Evolutionary conservation across 164 flowering plant species (phyloP), one percentile per base, ranked within the genome.

Genomic region (Malania oleifera): DNA sequence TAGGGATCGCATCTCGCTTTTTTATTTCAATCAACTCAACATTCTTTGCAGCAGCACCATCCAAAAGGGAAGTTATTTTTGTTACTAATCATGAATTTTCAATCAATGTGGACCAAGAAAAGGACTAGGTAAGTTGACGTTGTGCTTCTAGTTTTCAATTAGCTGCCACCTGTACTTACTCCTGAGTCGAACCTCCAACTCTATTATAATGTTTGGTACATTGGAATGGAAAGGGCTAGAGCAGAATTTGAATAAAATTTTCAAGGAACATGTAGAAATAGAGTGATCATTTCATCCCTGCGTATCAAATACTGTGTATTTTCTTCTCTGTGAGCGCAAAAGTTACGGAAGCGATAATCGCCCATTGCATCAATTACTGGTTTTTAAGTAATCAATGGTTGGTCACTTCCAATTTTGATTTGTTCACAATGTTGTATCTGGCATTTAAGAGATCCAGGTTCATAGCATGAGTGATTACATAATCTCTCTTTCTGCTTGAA

Each of bases 391-490:
- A 28, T 62, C 29, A 1, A 34, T 25, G 6, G 54, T 50, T 24
- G 24, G 38, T 23, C 22, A 40, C 1, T 35, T 17, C 25, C 2
- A 13, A 25, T 1, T 25, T 19, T 14, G 29, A 54, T 53, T 56
- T 7, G 54, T 52, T 41, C 25, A 10, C 19, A 5, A 23, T 31
- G 5, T 51, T 51, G 66, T 54, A 46, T 61, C 3, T 59, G 64
- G 26, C 59, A 7, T 15, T 22, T 13, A 55, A 35, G 24, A 39
- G 63, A 67, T 67, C 61, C 23, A 67, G 65, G 52, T 63, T 63
- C 65, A 68, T 47, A 53, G 20, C 38, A 14, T 54, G 20, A 9
- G 14, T 54, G 0, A 29, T 41, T 28, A 1, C 52, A 54, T n/a
- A 15, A 24, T 60, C 26, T 60, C 34, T 59, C 23, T 31, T 11